These are phyloP conservation scores for Lachancea thermotolerans DNA, from an alignment of 805 yeast genomes.

Conservation along the genomic window DNA sequence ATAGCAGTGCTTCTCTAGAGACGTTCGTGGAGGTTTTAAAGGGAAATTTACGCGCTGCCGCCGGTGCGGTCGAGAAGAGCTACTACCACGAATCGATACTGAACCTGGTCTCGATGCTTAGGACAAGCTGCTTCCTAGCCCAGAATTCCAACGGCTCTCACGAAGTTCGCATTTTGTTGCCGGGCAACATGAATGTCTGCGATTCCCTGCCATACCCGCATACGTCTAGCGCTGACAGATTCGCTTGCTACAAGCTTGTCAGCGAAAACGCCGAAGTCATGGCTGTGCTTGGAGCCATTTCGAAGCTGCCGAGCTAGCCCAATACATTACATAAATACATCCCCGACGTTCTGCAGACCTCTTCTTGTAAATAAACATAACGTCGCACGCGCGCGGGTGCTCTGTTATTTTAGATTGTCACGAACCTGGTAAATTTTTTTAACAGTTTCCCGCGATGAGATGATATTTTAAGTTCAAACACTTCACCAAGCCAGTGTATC, in stretches of 20 bases:
- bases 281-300: conserved; percentile 12
- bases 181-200: conserved; percentile 3
- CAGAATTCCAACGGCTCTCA: not conserved
- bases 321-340: not conserved
- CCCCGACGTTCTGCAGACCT: not conserved
- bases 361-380: not conserved
- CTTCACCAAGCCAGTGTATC: not conserved
- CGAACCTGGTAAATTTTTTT: not conserved
- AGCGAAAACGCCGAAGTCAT: conserved; percentile 14
- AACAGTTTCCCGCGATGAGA: not conserved
- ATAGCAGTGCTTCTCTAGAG: conserved; percentile 16
- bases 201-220: not conserved
- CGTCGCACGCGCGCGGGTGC: not conserved
- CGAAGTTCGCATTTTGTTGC: conserved; percentile 14
- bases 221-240: conserved; percentile 7
- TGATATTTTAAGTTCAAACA: too few relatives aligned
- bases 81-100: conserved; percentile 18
- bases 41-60: conserved; percentile 15
- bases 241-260: conserved; percentile 13
- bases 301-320: not conserved
- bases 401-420: not conserved
- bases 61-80: conserved; percentile 5
- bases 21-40: conserved; percentile 21
- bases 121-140: conserved; percentile 18
- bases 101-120: conserved; percentile 23